phyloP scores from a whole-genome alignment of 805 yeast species.

The Candida argentea region DNA sequence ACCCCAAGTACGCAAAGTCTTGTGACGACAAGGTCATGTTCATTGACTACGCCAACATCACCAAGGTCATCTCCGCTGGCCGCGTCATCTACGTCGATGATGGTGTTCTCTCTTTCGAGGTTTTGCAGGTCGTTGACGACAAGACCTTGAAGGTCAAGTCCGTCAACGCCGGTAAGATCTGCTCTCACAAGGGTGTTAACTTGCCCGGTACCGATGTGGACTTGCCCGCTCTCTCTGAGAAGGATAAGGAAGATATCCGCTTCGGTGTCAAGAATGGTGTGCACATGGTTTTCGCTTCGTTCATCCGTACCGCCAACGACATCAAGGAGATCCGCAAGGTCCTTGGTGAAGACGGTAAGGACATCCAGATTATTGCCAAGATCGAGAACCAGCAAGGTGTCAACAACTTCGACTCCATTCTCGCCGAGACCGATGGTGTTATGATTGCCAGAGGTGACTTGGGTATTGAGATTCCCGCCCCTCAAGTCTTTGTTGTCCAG shows the following conservation, averaged over 20 bases:
- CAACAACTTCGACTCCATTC: slow-evolving; percentile 96
- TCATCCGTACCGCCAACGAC: slow-evolving; percentile 91
- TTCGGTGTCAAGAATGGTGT: slow-evolving; percentile 97
- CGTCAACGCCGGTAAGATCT: slow-evolving; percentile 90
- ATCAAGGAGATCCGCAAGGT: slow-evolving; percentile 85
- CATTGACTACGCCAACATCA: slow-evolving; percentile 92
- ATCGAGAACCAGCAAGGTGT: slow-evolving; percentile 99
- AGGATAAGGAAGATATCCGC: slow-evolving; percentile 83
- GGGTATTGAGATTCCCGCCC: slow-evolving; percentile 99
- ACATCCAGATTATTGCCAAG: slow-evolving; percentile 93
- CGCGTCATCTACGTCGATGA: slow-evolving; percentile 92
- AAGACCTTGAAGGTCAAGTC: slow-evolving; percentile 78
- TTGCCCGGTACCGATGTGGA: slow-evolving; percentile 98
- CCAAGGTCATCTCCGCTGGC: slow-evolving; percentile 85
- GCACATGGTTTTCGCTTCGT: slow-evolving; percentile 97
- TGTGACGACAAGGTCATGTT: slow-evolving; percentile 78
- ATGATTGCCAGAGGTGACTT: slow-evolving; percentile 99
- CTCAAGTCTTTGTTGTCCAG: slow-evolving; percentile 96
- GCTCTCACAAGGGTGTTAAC: slow-evolving; percentile 98
- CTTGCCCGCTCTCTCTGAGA: slow-evolving; percentile 94
- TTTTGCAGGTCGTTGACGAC: slow-evolving; percentile 70
- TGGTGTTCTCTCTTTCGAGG: slow-evolving; percentile 95
- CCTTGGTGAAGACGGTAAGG: slow-evolving; percentile 93
- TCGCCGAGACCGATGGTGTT: slow-evolving; percentile 93
- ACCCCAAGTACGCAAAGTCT: slow-evolving; percentile 59